Base-by-base conservation (phyloP, 192 early-diverging fungal species). In the Lobulomyces angularis region DNA sequence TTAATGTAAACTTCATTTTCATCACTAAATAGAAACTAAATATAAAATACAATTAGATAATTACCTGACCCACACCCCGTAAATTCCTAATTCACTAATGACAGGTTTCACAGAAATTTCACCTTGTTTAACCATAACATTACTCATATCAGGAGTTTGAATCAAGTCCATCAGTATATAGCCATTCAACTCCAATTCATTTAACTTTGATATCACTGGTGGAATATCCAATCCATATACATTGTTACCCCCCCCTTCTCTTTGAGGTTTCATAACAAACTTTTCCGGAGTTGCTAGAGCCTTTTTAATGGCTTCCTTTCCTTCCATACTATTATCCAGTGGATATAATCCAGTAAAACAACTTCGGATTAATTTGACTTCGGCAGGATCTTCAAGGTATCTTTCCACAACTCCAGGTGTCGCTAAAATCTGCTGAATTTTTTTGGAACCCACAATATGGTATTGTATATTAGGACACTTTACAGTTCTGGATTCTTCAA, bases 121-220 rank as follows among this genome's bases (percentile, higher is more conserved):
- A 7, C 90, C 91, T 40, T 86, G 56, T 17, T 86, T 72, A 22
- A 95, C 45, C 50, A 95, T 74, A 5, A 83, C 45, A 43, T 79
- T 89, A 18, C 68, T 64, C 25, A 83, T 59, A 3, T 63, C 61
- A 1, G 88, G 86, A 11, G 84, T 79, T 5, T 71, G 56, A 43
- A 97, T 97, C 7, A 94, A 59, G 39, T 95, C 90, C 94, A 97
- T 97, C 8, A 97, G 56, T 43, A 97, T 97, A 45, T 83, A 92
- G 0, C 82, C 87, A 48, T 74, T 79, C 8, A 82, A 64, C 48
- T 88, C 85, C 28, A 75, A 56, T 16, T 44, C 55, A 1, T 69
- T 52, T 31, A 95, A 35, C 16, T 51, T 51, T 6, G 41, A 32
- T 3, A 97, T 45, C 5, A 55, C 45, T 6, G 18, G 37, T 1